Conservation (phyloP, 495 filamentous ascomycete species). For the Daldinia vernicosa region DNA sequence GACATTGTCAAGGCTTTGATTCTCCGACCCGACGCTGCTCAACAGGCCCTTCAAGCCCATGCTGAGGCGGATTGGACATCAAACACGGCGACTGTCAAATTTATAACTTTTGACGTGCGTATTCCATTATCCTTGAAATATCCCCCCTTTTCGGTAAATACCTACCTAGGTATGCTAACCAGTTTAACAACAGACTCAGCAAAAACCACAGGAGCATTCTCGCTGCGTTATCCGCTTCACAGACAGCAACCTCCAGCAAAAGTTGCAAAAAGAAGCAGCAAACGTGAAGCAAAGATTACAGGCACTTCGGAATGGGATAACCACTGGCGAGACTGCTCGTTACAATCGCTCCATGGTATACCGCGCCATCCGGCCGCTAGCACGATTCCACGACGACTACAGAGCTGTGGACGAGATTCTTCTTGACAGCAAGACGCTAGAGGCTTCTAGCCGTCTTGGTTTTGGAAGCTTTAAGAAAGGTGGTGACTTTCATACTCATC, state of each 20-base stretch:
- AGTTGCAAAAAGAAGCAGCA: neutral
- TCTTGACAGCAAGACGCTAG: constrained; percentile 1
- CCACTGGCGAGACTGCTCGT: neutral
- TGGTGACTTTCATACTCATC: neutral
- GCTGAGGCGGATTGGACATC: constrained; percentile 1
- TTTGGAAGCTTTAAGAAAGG: constrained; percentile 2
- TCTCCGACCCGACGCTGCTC: neutral
- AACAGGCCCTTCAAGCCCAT: neutral
- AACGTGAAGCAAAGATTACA: neutral
- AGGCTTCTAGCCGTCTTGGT: constrained; percentile 3
- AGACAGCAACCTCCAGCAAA: constrained; percentile 1
- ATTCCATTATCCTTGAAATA: neutral
- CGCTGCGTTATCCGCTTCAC: constrained; percentile 1
- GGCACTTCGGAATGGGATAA: neutral
- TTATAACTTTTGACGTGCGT: neutral
- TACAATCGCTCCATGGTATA: constrained; percentile 8
- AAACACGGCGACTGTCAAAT: neutral
- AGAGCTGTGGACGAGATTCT: constrained; percentile 1
- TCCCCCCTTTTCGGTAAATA: no score
- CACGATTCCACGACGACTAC: constrained; percentile 7
- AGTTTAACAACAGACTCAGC: neutral
- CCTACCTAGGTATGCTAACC: neutral
- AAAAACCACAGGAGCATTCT: neutral
- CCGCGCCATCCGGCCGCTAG: constrained; percentile 3
- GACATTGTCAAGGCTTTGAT: constrained; percentile 64